phyloP scores from a whole-genome alignment of 352 stramenopile species.

The Hyphochytrium catenoides region DNA sequence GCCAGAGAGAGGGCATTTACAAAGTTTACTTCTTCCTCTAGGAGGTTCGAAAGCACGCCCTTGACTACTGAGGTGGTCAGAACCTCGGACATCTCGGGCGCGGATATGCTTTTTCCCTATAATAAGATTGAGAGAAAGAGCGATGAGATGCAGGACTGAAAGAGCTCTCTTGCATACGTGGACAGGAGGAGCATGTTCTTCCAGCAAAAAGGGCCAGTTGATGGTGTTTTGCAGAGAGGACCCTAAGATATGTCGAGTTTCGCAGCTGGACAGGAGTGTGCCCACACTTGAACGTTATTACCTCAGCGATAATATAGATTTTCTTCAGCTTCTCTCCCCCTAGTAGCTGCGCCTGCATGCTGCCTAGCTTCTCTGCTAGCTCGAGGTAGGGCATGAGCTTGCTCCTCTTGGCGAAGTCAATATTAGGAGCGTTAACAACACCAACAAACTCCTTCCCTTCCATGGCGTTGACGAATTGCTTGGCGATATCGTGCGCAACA shows the following conservation, averaged over 20 bases:
- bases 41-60: slow-evolving; percentile 61
- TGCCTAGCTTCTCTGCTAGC: slow-evolving; percentile 70
- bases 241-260: too few relatives aligned
- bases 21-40: slow-evolving; percentile 71
- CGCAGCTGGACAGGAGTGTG: slow-evolving; percentile 51
- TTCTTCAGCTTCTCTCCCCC: slow-evolving; percentile 17
- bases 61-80: slow-evolving; percentile 64
- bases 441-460: slow-evolving; percentile 71
- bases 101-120: slow-evolving; percentile 48
- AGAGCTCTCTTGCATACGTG: too few relatives aligned
- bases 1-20: slow-evolving; percentile 55
- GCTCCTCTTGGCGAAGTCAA: slow-evolving; percentile 49
- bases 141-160: too few relatives aligned
- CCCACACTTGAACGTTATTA: slow-evolving; percentile 21
- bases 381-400: slow-evolving; percentile 57
- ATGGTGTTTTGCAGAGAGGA: too few relatives aligned
- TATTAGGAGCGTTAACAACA: slow-evolving; percentile 83
- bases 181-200: too few relatives aligned
- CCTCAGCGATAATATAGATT: slow-evolving; percentile 1
- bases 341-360: slow-evolving; percentile 55
- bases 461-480: slow-evolving; percentile 74
- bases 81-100: slow-evolving; percentile 44
- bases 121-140: too few relatives aligned
- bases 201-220: too few relatives aligned
- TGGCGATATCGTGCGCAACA: slow-evolving; percentile 62